Percentiles rank a stretch among this genome's conserved stretches.
These are phyloP conservation scores for Xylaria scruposa DNA, from an alignment of 495 filamentous ascomycete genomes.

Conservation along the genomic window DNA sequence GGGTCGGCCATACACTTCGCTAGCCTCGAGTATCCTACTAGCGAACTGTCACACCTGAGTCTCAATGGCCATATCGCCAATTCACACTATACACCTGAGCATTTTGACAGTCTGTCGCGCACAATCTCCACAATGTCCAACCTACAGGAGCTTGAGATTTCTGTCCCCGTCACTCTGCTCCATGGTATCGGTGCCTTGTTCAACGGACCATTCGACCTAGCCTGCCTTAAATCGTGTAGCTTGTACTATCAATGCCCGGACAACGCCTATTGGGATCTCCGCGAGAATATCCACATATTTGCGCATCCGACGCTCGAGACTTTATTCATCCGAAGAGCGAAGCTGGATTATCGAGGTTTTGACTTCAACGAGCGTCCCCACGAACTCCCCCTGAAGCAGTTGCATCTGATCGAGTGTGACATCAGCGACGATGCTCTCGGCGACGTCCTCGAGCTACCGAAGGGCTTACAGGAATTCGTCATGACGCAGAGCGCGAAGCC, in stretches of 20 bases:
- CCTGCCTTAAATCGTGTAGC: constrained; percentile 42
- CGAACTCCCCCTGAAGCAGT: constrained; percentile 35
- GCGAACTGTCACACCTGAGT: constrained; percentile 35
- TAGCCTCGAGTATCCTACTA: constrained; percentile 38
- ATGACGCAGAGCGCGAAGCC: constrained; percentile 40
- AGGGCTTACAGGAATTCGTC: constrained; percentile 38
- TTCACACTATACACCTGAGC: constrained; percentile 24
- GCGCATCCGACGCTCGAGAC: constrained; percentile 43
- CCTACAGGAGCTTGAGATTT: constrained; percentile 41
- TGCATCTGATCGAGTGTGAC: constrained; percentile 44
- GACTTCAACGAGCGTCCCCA: constrained; percentile 41
- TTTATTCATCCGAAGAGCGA: constrained; percentile 38
- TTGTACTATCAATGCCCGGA: constrained; percentile 41
- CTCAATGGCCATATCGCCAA: constrained; percentile 31
- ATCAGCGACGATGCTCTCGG: constrained; percentile 46
- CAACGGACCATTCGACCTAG: constrained; percentile 44
- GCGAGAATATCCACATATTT: constrained; percentile 47
- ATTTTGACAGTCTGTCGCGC: constrained; percentile 38
- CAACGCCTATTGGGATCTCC: constrained; percentile 44
- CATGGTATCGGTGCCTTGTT: constrained; percentile 44
- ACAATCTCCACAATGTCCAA: constrained; percentile 45
- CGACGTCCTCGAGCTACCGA: constrained; percentile 43
- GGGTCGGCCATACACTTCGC: constrained; percentile 41
- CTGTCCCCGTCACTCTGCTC: constrained; percentile 38
- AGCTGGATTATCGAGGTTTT: constrained; percentile 41